phyloP scores from a whole-genome alignment of 345 rosid species.

The Eucalyptus lansdowneana region DNA sequence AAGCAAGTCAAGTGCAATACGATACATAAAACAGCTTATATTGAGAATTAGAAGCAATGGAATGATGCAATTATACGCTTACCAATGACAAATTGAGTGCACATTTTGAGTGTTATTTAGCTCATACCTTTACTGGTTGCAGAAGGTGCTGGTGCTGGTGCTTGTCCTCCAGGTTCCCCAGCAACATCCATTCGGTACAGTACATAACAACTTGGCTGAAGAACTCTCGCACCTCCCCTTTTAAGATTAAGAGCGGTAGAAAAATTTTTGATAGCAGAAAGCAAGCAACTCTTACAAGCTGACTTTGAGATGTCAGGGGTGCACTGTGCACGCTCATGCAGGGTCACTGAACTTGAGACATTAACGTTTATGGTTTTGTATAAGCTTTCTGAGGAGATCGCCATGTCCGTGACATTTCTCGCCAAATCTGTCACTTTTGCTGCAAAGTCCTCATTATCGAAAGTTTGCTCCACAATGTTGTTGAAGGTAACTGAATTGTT shows the following conservation, averaged over 20 bases:
- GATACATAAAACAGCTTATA: background rate
- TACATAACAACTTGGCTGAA: slow-evolving; percentile 1
- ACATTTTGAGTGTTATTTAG: too few relatives aligned
- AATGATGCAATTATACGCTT: too few relatives aligned
- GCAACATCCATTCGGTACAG: background rate
- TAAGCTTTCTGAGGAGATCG: background rate
- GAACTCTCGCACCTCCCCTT: background rate
- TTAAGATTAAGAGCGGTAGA: background rate
- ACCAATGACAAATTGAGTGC: too few relatives aligned
- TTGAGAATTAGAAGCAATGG: too few relatives aligned
- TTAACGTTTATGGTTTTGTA: background rate
- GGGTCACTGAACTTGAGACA: background rate
- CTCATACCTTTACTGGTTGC: background rate
- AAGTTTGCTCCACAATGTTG: too few relatives aligned
- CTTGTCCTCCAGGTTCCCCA: too few relatives aligned
- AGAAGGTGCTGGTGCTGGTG: too few relatives aligned
- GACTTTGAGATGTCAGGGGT: background rate
- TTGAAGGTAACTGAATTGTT: background rate
- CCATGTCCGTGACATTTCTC: background rate
- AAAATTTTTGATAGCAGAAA: background rate
- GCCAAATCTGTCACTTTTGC: accelerated
- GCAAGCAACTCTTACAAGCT: background rate
- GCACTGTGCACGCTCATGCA: slow-evolving; percentile 4
- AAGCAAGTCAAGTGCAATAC: background rate
- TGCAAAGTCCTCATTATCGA: background rate